phyloP scores from a whole-genome alignment of 495 filamentous ascomycete species.

The Terfezia claveryi region DNA sequence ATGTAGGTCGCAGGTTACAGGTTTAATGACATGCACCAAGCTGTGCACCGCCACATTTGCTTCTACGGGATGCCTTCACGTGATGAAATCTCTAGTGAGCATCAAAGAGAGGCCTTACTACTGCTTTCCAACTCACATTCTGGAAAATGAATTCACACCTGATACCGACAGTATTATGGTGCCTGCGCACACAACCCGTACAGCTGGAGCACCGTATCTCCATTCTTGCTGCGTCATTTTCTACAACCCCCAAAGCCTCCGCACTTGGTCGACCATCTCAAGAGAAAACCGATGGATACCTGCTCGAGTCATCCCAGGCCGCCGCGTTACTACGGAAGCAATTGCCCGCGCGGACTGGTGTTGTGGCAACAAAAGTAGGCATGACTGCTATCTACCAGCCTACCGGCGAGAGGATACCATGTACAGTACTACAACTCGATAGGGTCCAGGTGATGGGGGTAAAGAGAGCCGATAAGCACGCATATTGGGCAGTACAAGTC shows the following conservation, averaged over 20 bases:
- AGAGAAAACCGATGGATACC: background rate
- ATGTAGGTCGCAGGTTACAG: no score
- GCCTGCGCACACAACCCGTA: no score
- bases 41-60: no score
- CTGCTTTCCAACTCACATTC: no score
- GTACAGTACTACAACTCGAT: constrained; percentile 88
- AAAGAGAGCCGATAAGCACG: constrained; percentile 60
- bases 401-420: constrained; percentile 55
- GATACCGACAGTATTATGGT: no score
- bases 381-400: constrained; percentile 79
- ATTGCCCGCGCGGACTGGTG: constrained; percentile 60
- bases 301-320: constrained; percentile 46
- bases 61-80: no score
- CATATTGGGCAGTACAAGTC: constrained; percentile 82
- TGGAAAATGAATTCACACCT: no score
- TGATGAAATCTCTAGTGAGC: no score
- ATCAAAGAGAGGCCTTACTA: no score
- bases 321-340: constrained; percentile 64
- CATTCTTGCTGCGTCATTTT: background rate
- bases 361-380: constrained; percentile 71
- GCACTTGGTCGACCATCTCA: background rate
- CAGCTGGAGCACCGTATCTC: no score
- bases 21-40: no score
- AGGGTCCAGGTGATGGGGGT: constrained; percentile 65
- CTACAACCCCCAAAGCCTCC: background rate